Base-by-base conservation (phyloP, 2,329 filamentous ascomycete species). In the Fusarium decemcellulare region DNA sequence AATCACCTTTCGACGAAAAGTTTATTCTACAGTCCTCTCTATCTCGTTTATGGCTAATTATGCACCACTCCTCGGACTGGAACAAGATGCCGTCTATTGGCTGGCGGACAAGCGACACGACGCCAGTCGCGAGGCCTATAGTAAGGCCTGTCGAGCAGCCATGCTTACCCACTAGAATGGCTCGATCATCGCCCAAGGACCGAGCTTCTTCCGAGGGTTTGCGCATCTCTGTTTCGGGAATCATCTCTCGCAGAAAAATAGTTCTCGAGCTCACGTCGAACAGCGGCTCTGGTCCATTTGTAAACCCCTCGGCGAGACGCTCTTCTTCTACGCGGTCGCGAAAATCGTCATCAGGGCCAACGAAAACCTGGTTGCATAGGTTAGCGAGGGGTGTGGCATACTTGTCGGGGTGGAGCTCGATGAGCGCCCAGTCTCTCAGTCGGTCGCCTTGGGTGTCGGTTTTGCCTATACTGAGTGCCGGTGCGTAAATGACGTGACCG, bases 21-120 rank as follows among this genome's bases (percentile, higher is more conserved):
- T 27, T 4, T 36, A 8, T 15, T 27, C 59, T 12, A 60, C 1
- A 11, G 23, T 23, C 23, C 23, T 23, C 23, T 23, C 23, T 23
- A 5, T 23, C 23, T 23, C 23, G 23, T 23, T 23, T 23, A 23
- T 23, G 23, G 23, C 23, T 23, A 23, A 23, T 23, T 23, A 66
- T 54, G 27, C 63, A 66, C 59, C 51, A 60, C 55, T 66, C 63
- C 14, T 66, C 63, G 6, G 46, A 66, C 18, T 47, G 5, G 5
- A 6, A 6, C 8, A 29, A 10, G n/a, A 46, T 12, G 46, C n/a
- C 12, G 11, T 27, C 10, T 36, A 15, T 56, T 23, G 29, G 42
- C 11, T 18, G 14, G 14, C 27, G 14, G 7, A 30, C 27, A n/a
- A 30, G 10, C 12, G 37, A 39, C 15, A 14, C 15, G 37, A 39